phyloP scores from a whole-genome alignment of 1,284 basidiomycete species.

The Trichosporon sp. region DNA sequence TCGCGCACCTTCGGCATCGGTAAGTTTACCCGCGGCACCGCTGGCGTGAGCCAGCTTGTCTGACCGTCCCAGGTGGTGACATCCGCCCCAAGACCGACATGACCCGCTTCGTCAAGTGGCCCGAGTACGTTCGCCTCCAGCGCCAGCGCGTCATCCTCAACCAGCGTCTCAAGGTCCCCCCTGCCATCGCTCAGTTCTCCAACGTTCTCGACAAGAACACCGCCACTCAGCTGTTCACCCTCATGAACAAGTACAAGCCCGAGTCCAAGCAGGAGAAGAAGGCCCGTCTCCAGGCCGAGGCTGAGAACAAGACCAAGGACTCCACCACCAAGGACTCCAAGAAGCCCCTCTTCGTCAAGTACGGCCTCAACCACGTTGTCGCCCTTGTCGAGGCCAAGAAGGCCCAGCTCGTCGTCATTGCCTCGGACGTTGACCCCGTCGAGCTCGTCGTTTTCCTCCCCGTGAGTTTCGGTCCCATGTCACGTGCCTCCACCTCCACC shows the following conservation, averaged over 20 bases:
- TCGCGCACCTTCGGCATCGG: slow-evolving; percentile 95
- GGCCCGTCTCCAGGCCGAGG: slow-evolving; percentile 80
- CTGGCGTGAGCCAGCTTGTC: not conserved
- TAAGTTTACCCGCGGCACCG: slow-evolving; percentile 47
- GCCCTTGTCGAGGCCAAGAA: slow-evolving; percentile 97
- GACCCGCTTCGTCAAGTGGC: slow-evolving; percentile 99
- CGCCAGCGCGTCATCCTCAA: slow-evolving; percentile 97
- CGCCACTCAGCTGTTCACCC: slow-evolving; percentile 95
- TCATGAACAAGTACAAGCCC: slow-evolving; percentile 81
- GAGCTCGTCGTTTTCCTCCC: slow-evolving; percentile 98
- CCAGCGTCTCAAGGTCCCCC: slow-evolving; percentile 98
- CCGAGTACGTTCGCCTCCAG: slow-evolving; percentile 96
- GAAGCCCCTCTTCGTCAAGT: slow-evolving; percentile 94
- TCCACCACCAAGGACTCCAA: slow-evolving; percentile 62
- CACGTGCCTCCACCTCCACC: not conserved
- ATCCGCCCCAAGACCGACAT: slow-evolving; percentile 86
- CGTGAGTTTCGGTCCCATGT: not conserved
- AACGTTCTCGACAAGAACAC: slow-evolving; percentile 99
- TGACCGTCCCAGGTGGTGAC: slow-evolving; percentile 68
- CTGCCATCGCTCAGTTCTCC: slow-evolving; percentile 95
- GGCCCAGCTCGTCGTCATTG: slow-evolving; percentile 92
- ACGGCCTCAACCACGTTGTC: slow-evolving; percentile 94
- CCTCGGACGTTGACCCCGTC: slow-evolving; percentile 97
- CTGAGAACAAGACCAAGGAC: slow-evolving; percentile 60
- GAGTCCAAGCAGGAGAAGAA: slow-evolving; percentile 92